A percentile compares a stretch with the other conserved stretches of the same genome.
Evolutionary conservation across 208 protist genomes (phyloP).

Genomic region (Leishmania aethiopica): DNA sequence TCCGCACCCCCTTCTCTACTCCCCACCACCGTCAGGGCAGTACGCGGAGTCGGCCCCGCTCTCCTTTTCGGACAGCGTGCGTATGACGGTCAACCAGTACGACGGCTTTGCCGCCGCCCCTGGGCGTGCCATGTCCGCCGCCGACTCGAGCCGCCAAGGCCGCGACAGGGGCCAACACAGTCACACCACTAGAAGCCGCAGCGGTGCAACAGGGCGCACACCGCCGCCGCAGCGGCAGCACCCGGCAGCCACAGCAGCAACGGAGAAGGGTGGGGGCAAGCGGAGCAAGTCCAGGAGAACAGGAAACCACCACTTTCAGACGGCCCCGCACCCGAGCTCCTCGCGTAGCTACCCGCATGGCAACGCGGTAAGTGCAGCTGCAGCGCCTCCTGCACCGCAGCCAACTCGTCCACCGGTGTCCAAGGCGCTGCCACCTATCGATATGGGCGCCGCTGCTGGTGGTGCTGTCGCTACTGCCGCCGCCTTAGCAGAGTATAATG

Average conservation of each 20-base stretch:
- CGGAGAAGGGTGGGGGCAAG: not conserved
- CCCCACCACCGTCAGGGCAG: slow-evolving; percentile 25
- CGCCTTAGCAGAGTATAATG: not conserved
- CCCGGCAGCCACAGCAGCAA: not conserved
- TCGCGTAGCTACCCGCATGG: not conserved
- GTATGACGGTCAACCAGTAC: not conserved
- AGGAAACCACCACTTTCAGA: not conserved
- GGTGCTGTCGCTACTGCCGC: not conserved
- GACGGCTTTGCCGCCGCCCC: not conserved
- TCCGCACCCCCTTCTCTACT: slow-evolving; percentile 76
- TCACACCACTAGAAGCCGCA: not conserved
- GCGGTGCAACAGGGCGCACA: not conserved
- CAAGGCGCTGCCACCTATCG: slow-evolving; percentile 7
- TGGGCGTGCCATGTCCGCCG: not conserved
- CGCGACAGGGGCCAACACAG: not conserved
- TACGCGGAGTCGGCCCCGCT: slow-evolving; percentile 5
- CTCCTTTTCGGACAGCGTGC: slow-evolving; percentile 5
- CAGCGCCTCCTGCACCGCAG: not conserved
- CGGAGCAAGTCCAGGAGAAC: not conserved
- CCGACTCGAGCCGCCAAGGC: not conserved
- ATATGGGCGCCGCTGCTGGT: not conserved
- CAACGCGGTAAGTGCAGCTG: not conserved
- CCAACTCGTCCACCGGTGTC: not conserved
- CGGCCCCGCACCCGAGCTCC: not conserved
- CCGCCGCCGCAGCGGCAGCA: not conserved